These are phyloP conservation scores for Trypanosoma avium DNA, from an alignment of 208 protist species.

Conservation along the genomic window DNA sequence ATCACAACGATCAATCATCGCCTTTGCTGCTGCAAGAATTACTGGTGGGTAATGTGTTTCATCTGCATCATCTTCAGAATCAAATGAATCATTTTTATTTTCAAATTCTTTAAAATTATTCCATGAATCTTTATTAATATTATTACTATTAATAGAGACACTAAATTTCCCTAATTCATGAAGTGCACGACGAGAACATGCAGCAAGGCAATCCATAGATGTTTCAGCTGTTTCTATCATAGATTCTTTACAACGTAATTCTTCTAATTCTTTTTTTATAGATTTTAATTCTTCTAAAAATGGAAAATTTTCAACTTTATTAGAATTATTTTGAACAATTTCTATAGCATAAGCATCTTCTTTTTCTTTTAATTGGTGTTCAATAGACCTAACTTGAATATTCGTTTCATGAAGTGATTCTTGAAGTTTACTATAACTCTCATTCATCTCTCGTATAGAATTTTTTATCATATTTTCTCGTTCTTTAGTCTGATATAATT, in stretches of 20 bases:
- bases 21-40: constrained; percentile 9
- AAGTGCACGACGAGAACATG: constrained; percentile 17
- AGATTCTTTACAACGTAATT: not conserved
- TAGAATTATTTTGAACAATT: not conserved
- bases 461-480: constrained; percentile 1
- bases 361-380: constrained; percentile 5
- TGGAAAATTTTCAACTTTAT: not conserved
- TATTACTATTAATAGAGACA: constrained; percentile 6
- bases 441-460: constrained; percentile 1
- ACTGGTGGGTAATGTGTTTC: constrained; percentile 4
- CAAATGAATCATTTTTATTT: constrained; percentile 17
- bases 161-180: constrained; percentile 23
- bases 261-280: constrained; percentile 1
- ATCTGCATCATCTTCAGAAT: constrained; percentile 13
- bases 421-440: constrained; percentile 10
- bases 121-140: no score
- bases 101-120: not conserved
- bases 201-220: constrained; percentile 16
- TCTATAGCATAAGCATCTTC: not conserved
- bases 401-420: constrained; percentile 3
- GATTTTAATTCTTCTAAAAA: constrained; percentile 1
- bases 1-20: constrained; percentile 19
- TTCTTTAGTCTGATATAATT: constrained; percentile 6
- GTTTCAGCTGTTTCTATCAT: constrained; percentile 17
- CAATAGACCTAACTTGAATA: constrained; percentile 4